Evolutionary conservation across 2,329 filamentous ascomycete genomes (phyloP).

Genomic region (Colletotrichum eremochloae): DNA sequence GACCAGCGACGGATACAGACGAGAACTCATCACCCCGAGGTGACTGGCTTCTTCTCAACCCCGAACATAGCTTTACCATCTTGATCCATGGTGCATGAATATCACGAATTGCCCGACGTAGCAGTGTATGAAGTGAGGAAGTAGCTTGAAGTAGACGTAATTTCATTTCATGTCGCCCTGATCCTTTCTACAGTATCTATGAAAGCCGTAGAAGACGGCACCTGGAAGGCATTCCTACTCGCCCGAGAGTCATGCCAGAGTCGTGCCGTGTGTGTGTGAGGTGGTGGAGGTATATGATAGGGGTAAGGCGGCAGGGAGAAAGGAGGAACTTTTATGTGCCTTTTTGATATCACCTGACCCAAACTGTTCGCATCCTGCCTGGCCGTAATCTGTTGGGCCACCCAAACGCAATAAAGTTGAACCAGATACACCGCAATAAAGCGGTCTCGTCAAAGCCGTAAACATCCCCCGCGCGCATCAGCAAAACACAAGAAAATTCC

Average conservation of each 20-base stretch:
- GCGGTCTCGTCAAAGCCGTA: constrained; percentile 44
- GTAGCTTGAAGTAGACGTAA: constrained; percentile 41
- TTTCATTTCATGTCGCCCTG: constrained; percentile 45
- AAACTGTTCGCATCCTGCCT: constrained; percentile 44
- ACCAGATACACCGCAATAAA: constrained; percentile 45
- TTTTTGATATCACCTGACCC: constrained; percentile 43
- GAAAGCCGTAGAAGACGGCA: constrained; percentile 42
- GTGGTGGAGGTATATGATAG: constrained; percentile 39
- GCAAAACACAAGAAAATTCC: constrained; percentile 22
- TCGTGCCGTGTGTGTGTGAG: constrained; percentile 37
- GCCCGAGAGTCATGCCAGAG: constrained; percentile 40
- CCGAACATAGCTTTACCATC: background rate
- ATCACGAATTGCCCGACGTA: background rate
- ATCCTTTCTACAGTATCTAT: constrained; percentile 45
- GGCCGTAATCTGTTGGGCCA: constrained; percentile 39
- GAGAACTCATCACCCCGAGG: no score
- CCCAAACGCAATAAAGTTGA: constrained; percentile 43
- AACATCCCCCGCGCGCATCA: constrained; percentile 23
- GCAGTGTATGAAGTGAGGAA: no score
- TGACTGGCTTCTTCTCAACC: background rate
- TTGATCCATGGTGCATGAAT: background rate
- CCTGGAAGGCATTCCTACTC: constrained; percentile 38
- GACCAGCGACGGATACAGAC: no score
- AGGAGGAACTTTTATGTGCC: constrained; percentile 44
- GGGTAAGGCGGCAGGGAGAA: constrained; percentile 40